Percentiles rank a stretch among this genome's conserved stretches.
phyloP scores from a whole-genome alignment of 2,329 filamentous ascomycete species.

The Penicillium sp. region DNA sequence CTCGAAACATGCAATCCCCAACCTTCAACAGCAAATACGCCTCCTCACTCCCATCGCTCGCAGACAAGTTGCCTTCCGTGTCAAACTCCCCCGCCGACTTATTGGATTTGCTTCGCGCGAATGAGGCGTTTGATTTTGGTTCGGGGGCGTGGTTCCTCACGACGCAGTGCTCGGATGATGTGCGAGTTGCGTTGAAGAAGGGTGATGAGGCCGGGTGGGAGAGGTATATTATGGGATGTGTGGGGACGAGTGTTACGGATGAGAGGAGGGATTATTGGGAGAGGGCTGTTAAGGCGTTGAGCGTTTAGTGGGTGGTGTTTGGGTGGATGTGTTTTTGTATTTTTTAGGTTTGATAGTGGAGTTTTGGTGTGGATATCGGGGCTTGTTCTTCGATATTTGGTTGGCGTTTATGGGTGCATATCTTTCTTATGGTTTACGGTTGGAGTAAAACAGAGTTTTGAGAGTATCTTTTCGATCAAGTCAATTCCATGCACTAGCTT shows the following conservation, averaged over 20 bases:
- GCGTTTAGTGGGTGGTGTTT: constrained; percentile 25
- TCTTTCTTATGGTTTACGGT: not conserved
- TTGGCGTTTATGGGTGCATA: not conserved
- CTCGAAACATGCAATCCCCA: constrained; percentile 69
- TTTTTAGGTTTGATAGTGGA: not conserved
- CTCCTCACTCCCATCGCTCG: constrained; percentile 52
- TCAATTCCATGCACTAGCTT: too few species aligned
- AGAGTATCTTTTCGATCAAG: not conserved
- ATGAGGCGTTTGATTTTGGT: constrained; percentile 61
- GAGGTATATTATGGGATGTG: constrained; percentile 61
- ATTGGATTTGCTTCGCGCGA: constrained; percentile 57
- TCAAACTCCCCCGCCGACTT: constrained; percentile 51
- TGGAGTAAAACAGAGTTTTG: not conserved
- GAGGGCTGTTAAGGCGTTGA: constrained; percentile 53
- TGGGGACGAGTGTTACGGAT: constrained; percentile 56
- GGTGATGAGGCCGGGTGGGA: constrained; percentile 59
- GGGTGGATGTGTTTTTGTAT: too few species aligned
- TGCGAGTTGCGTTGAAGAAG: constrained; percentile 53
- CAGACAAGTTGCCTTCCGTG: constrained; percentile 39
- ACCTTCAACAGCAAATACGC: constrained; percentile 64
- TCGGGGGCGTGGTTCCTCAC: constrained; percentile 67
- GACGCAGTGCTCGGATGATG: constrained; percentile 57
- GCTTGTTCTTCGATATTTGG: constrained; percentile 19
- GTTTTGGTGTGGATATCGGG: constrained; percentile 6
- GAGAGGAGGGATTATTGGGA: constrained; percentile 59